Evolutionary conservation across 2,329 filamentous ascomycete genomes (phyloP), one percentile per base, ranked within the genome.

Genomic region (Penicillium sumatraense): DNA sequence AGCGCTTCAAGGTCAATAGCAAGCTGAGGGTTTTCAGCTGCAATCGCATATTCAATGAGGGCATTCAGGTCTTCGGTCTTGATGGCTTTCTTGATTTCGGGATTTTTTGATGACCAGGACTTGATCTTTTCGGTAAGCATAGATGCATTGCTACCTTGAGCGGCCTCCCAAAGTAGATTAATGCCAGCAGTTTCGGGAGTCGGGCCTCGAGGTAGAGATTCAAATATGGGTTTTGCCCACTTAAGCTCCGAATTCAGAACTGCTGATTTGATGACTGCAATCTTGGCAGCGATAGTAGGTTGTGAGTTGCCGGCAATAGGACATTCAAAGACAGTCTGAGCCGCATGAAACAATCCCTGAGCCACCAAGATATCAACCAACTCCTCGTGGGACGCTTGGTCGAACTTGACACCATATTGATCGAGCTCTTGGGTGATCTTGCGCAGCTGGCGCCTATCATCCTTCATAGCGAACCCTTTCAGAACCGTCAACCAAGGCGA

Each of bases 61-160:
- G 80, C 77, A 67, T 98, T 96, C 65, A 98, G 86, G 5, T 89
- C 91, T 3, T 82, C 75, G 6, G 86, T 86, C 51, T 90, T 87
- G 0, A 91, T 85, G 6, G 78, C 72, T 3, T 82, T 62, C 14
- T 76, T 75, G 27, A 73, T 52, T 14, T 53, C 78, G 69, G 53
- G 81, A 72, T 57, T 80, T 71, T 49, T 76, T 66, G 58, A 78
- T n/a, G 79, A 72, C 81, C 91, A 88, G 18, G 87, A 80, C 40
- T 83, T 78, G 56, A 95, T 83, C 85, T 93, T 91, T 61, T 86
- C 84, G 52, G 85, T 82, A 56, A 93, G 81, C 68, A 91, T 86
- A 71, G 91, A 85, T 1, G 89, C 84, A 1, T 86, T 85, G 68
- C 88, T 89, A 18, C 87, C 89, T 51, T 86, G 83, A 7, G 88